Evolutionary conservation across 768 basidiomycete genomes (phyloP).

Genomic region (Lepiota venenata): DNA sequence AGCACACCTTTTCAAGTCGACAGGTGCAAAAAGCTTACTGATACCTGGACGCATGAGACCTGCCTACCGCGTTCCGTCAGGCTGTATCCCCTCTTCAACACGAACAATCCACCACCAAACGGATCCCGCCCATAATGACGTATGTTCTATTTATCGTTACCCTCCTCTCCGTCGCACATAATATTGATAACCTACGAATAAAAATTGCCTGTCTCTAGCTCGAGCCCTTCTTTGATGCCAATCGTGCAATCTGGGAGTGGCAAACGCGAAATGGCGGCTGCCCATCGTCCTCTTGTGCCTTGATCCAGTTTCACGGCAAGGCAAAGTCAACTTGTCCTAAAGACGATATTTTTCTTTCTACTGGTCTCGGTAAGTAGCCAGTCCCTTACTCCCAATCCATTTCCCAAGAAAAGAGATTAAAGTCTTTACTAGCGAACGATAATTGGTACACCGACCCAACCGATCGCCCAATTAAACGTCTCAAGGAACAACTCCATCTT

Average conservation of each 20-base stretch:
- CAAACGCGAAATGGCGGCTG: constrained; percentile 35
- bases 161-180: too few relatives aligned
- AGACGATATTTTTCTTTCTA: constrained; percentile 43
- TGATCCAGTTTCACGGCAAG: constrained; percentile 49
- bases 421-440: constrained; percentile 17
- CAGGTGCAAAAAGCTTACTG: constrained; percentile 38
- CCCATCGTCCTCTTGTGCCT: constrained; percentile 35
- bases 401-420: neutral
- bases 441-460: constrained; percentile 35
- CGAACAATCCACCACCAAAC: constrained; percentile 35
- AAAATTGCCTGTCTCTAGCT: constrained; percentile 21
- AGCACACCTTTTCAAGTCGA: constrained; percentile 32
- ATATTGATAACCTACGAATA: too few relatives aligned
- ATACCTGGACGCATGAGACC: constrained; percentile 36
- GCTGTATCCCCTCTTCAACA: constrained; percentile 25
- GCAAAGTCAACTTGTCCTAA: constrained; percentile 29
- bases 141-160: constrained; percentile 15
- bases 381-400: neutral
- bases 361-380: constrained; percentile 36
- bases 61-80: constrained; percentile 28
- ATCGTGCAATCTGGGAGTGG: constrained; percentile 34
- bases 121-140: constrained; percentile 45
- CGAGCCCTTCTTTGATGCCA: constrained; percentile 44
- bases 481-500: constrained; percentile 25
- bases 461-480: constrained; percentile 32